phyloP scores from a whole-genome alignment of 1,284 basidiomycete species.

The Chalciporus sp. region DNA sequence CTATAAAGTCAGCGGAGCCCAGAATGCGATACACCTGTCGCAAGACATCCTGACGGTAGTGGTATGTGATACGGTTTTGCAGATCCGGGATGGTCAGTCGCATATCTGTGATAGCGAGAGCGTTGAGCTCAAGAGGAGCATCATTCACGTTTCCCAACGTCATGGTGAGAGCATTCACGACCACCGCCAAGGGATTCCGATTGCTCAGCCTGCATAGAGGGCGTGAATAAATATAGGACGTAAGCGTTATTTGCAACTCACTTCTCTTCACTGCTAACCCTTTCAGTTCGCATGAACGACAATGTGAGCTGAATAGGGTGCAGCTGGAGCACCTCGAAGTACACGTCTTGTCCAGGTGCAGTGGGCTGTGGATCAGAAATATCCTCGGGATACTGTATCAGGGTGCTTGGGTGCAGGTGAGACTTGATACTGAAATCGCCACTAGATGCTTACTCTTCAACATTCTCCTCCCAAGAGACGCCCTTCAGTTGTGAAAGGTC shows the following conservation, averaged over 20 bases:
- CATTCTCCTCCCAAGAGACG: slow-evolving; percentile 81
- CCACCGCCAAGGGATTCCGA: slow-evolving; percentile 91
- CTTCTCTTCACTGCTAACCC: slow-evolving; percentile 93
- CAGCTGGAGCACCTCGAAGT: slow-evolving; percentile 97
- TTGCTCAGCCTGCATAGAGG: slow-evolving; percentile 63
- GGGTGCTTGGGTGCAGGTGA: slow-evolving; percentile 52
- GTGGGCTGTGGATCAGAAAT: slow-evolving; percentile 79
- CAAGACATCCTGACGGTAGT: slow-evolving; percentile 93
- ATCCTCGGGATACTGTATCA: slow-evolving; percentile 75
- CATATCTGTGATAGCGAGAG: slow-evolving; percentile 94
- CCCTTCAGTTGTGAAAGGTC: slow-evolving; percentile 93
- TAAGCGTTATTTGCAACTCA: slow-evolving; percentile 41
- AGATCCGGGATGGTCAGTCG: slow-evolving; percentile 86
- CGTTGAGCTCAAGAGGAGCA: slow-evolving; percentile 94
- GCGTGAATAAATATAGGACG: slow-evolving; percentile 5
- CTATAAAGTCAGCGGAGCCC: slow-evolving; percentile 95
- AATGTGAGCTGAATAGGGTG: slow-evolving; percentile 93
- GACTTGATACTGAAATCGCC: background rate
- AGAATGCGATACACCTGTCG: slow-evolving; percentile 96
- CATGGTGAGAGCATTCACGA: slow-evolving; percentile 96
- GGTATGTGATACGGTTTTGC: slow-evolving; percentile 84
- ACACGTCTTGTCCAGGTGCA: slow-evolving; percentile 78
- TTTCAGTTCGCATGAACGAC: slow-evolving; percentile 97
- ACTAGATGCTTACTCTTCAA: slow-evolving; percentile 64
- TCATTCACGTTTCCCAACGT: slow-evolving; percentile 97